Base-by-base conservation (phyloP, 1,139 yeast species). In the Zygoascus sp. region DNA sequence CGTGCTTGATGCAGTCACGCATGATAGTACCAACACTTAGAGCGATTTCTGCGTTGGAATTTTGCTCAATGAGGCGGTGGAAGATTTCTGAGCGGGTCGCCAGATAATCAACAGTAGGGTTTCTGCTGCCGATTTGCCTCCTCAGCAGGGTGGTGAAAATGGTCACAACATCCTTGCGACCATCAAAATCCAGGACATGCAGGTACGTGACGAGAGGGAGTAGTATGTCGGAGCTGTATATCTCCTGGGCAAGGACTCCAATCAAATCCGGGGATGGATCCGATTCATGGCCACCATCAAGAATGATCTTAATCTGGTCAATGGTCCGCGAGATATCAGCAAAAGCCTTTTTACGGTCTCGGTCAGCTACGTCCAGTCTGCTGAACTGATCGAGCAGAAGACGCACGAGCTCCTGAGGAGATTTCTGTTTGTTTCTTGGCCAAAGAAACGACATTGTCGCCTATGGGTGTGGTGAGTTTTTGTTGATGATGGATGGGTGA, bases 21-120 rank as follows among this genome's bases (percentile, higher is more conserved):
- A 92, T 69, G 59, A 92, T 87, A 47, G 80, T 77, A 1, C 97
- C 96, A 20, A 85, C 76, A 35, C 82, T 77, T 38, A 88, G 69
- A 19, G 92, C 92, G 25, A 79, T 74, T 47, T 89, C 96, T 2
- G 79, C 75, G 40, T 73, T 62, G 55, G 87, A 95, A 10, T 83
- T 89, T 8, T 88, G 86, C 50, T 75, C 74, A 54, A 90, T 69
- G 53, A 92, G 73, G 36, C 77, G 59, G 27, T 74, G 71, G 39
- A 92, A 65, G 8, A 87, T 77, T 49, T 79, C 80, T 3, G 94
- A 90, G 52, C 80, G 77, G 25, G 77, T 70, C 17, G 83, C 67
- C 42, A 92, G 66, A 63, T 89, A 87, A 59, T 90, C 97, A 16
- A 88, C 92, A 0, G 96, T 88, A 22, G 96, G 96, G 19, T 83